Conservation (phyloP, 164 flowering plant genomes). For the Litsea cubeba region DNA sequence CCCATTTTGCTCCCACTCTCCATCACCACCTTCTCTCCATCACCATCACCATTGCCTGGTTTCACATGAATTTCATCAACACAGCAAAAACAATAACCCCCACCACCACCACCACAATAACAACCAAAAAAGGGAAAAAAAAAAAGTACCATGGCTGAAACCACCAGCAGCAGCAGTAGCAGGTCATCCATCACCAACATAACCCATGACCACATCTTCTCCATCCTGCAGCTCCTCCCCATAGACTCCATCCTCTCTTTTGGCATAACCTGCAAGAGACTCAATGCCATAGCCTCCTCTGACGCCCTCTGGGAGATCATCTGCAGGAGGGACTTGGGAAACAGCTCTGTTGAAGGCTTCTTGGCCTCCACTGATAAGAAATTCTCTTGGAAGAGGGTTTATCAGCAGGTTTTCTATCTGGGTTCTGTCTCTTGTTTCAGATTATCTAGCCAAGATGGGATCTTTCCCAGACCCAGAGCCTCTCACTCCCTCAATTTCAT, state of each 20-base stretch:
- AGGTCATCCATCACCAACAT: conserved; percentile 36
- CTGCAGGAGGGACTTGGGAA: conserved; percentile 75
- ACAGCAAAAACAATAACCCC: background rate
- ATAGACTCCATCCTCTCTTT: conserved; percentile 65
- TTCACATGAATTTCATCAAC: background rate
- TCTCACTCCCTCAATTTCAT: conserved; percentile 87
- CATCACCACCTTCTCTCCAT: background rate
- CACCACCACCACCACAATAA: background rate
- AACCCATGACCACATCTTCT: conserved; percentile 56
- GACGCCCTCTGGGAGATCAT: conserved; percentile 73
- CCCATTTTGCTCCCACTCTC: background rate
- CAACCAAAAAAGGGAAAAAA: background rate
- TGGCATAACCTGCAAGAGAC: conserved; percentile 65
- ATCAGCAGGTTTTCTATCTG: conserved; percentile 44
- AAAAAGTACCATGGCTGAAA: conserved; percentile 37
- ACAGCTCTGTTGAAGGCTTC: conserved; percentile 45
- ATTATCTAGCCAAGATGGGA: conserved; percentile 28
- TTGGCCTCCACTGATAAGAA: conserved; percentile 21
- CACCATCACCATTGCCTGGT: background rate
- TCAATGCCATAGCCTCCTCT: conserved; percentile 46
- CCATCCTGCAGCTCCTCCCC: conserved; percentile 77
- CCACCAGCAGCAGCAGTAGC: conserved; percentile 21
- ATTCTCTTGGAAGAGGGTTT: conserved; percentile 60
- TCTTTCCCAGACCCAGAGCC: conserved; percentile 62
- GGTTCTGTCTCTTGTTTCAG: conserved; percentile 49